phyloP scores from a whole-genome alignment of 352 stramenopile genomes.

The Globisporangium recalcitrans region DNA sequence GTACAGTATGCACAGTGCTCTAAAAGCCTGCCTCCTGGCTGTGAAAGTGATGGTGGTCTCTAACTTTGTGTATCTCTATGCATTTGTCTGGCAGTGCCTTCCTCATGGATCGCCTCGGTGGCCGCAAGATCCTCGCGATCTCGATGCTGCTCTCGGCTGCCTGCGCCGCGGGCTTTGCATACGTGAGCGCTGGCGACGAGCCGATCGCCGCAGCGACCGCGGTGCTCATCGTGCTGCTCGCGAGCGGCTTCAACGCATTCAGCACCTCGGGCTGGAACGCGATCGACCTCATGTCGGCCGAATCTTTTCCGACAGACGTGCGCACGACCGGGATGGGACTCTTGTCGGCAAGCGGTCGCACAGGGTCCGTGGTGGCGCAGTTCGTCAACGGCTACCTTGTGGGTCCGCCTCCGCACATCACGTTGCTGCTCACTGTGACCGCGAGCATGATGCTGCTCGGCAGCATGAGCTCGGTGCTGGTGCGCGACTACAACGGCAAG shows the following conservation, averaged over 20 bases:
- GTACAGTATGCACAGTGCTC: conserved; percentile 14
- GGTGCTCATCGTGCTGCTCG: conserved; percentile 66
- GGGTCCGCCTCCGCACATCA: conserved; percentile 64
- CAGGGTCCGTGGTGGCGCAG: conserved; percentile 88
- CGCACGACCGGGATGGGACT: conserved; percentile 88
- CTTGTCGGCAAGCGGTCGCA: conserved; percentile 71
- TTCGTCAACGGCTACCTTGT: conserved; percentile 88
- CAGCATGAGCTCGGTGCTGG: conserved; percentile 47
- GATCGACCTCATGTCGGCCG: conserved; percentile 86
- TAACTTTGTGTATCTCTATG: not conserved
- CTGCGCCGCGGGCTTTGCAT: conserved; percentile 69
- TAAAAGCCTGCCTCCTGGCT: not conserved
- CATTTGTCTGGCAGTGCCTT: conserved; percentile 29
- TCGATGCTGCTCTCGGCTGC: conserved; percentile 70
- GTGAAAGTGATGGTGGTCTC: not conserved
- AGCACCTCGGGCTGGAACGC: conserved; percentile 90
- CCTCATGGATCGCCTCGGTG: conserved; percentile 66
- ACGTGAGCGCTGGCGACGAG: conserved; percentile 39
- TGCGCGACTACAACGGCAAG: conserved; percentile 57
- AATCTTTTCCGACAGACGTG: conserved; percentile 89
- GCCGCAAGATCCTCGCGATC: conserved; percentile 55
- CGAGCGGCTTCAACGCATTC: conserved; percentile 90
- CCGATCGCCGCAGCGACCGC: conserved; percentile 16
- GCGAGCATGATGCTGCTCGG: conserved; percentile 79
- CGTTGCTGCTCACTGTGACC: conserved; percentile 68